A percentile compares a stretch with the other conserved stretches of the same genome.
Evolutionary conservation across 1,139 yeast species (phyloP).

Genomic region (Geotrichum citri-aurantii): DNA sequence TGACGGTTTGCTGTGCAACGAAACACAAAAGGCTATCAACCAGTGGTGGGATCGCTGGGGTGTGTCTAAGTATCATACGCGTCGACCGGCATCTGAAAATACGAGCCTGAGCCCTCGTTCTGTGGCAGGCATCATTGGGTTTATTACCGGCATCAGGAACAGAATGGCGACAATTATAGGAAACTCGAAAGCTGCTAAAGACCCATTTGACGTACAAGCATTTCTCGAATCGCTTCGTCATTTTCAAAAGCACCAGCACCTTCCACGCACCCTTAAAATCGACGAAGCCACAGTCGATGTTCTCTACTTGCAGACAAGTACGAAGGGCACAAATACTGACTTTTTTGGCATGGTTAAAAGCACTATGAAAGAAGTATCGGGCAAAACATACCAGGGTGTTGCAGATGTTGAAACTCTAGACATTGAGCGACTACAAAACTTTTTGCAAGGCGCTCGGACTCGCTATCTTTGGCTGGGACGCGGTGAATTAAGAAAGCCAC

Average conservation of each 20-base stretch:
- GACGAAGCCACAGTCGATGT: slow-evolving; percentile 60
- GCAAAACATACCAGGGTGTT: slow-evolving; percentile 38
- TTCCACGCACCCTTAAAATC: slow-evolving; percentile 52
- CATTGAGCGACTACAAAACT: slow-evolving; percentile 41
- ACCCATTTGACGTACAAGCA: slow-evolving; percentile 73
- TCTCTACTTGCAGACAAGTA: slow-evolving; percentile 54
- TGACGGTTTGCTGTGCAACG: slow-evolving; percentile 78
- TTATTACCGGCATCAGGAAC: slow-evolving; percentile 59
- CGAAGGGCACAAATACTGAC: slow-evolving; percentile 42
- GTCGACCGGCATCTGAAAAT: slow-evolving; percentile 40
- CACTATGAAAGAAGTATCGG: slow-evolving; percentile 64
- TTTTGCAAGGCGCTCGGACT: slow-evolving; percentile 44
- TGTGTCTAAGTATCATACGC: slow-evolving; percentile 48
- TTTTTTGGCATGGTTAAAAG: slow-evolving; percentile 63
- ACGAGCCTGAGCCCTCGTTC: slow-evolving; percentile 58
- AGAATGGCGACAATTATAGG: slow-evolving; percentile 56
- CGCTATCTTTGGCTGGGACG: slow-evolving; percentile 47
- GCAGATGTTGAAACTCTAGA: slow-evolving; percentile 49
- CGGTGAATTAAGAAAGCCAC: slow-evolving; percentile 29
- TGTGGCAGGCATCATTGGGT: slow-evolving; percentile 60
- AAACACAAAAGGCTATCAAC: slow-evolving; percentile 63
- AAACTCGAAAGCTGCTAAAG: slow-evolving; percentile 77
- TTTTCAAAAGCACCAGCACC: slow-evolving; percentile 63
- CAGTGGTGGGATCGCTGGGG: slow-evolving; percentile 86
- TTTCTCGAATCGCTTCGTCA: slow-evolving; percentile 53